Base-by-base conservation (phyloP, 139 green algal species). In the Coelastrella sp. region DNA sequence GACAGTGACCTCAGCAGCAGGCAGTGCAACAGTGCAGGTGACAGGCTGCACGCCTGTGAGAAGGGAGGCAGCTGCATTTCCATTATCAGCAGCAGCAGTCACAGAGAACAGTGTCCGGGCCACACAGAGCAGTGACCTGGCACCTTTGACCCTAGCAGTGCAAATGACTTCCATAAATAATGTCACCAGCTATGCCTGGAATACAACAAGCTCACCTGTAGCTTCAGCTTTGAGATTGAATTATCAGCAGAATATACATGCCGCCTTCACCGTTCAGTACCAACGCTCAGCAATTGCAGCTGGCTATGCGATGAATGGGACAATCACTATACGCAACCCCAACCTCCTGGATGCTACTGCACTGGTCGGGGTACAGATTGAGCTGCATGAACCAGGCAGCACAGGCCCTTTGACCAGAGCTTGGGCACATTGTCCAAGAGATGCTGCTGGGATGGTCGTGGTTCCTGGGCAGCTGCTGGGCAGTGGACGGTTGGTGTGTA, bases 201-300 rank as follows among this genome's bases (percentile, higher is more conserved):
- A 27, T 15, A 63, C 85, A 7, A 65, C 20, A 6, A 78, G 56
- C 17, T 63, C 14, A 11, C 86, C 86, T 4, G 59, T 58, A 35
- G 27, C 75, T 1, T 8, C 59, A 35, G 19, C n/a, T n/a, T 6
- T 90, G 17, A 63, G 72, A 24, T 19, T 90, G 60, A 58, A n/a
- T 0, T 90, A 90, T 81, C 8, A 57, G 9, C 24, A 83, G 58
- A 25, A 22, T 6, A 15, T 73, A 9, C 24, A 25, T 7, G 74
- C 86, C 8, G 15, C 59, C 25, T 84, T 90, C 14, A 75, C 74
- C 58, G 86, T 85, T 74, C 73, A 84, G 73, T 90, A 85, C 75
- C 63, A 61, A 22, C 86, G 86, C 17, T 12, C 19, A 8, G 14
- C 74, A 14, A 27, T 15, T 15, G 27, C 75, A 27, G n/a, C 86